A percentile compares a stretch with the other conserved stretches of the same genome.
These are phyloP conservation scores for Entrophospora sp. DNA, from an alignment of 192 early-diverging fungal genomes.

Conservation along the genomic window DNA sequence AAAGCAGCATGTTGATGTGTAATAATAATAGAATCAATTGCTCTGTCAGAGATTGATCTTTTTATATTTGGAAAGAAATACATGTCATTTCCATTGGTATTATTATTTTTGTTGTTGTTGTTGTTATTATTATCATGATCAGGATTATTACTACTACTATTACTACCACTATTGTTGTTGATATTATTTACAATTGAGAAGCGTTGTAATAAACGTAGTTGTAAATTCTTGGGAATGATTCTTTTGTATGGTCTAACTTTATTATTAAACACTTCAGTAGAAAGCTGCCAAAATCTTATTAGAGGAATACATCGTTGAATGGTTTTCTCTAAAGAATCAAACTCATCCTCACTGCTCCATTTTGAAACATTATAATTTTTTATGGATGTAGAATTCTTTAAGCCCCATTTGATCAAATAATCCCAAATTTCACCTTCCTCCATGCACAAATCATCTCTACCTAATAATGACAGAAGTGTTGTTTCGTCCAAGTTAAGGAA, in stretches of 20 bases:
- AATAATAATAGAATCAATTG: constrained; percentile 19
- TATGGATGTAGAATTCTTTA: constrained; percentile 1
- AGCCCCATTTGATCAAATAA: constrained; percentile 13
- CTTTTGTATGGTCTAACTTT: constrained; percentile 14
- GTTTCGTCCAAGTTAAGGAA: constrained; percentile 14
- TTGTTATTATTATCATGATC: background rate
- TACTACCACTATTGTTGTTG: background rate
- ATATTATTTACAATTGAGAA: background rate
- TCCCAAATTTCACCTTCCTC: constrained; percentile 20
- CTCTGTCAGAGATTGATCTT: background rate
- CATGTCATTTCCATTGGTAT: no score
- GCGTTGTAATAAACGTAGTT: constrained; percentile 8
- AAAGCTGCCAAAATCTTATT: constrained; percentile 17
- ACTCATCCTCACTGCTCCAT: constrained; percentile 5
- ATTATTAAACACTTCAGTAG: background rate
- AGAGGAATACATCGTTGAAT: constrained; percentile 15
- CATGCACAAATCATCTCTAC: constrained; percentile 17
- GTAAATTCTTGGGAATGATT: constrained; percentile 8
- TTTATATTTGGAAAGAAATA: no score
- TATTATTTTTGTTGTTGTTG: background rate
- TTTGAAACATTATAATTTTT: constrained; percentile 2
- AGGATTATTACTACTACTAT: background rate
- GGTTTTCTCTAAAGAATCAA: constrained; percentile 6
- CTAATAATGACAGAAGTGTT: constrained; percentile 5
- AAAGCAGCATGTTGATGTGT: constrained; percentile 15